Evolutionary conservation across 768 basidiomycete genomes (phyloP).

Genomic region (Kondoa subrosea): DNA sequence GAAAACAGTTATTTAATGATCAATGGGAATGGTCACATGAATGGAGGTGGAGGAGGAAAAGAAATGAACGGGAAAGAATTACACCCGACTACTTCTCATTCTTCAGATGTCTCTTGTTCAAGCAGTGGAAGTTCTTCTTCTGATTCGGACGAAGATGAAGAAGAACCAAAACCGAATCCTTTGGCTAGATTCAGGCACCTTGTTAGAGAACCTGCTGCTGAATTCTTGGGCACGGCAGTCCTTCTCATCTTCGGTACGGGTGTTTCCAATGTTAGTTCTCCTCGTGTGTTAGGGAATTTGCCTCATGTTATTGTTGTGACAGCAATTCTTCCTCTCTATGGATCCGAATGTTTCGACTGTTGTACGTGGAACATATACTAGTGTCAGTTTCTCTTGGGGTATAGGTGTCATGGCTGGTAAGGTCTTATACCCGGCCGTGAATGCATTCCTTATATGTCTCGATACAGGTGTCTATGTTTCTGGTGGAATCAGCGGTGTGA

Average conservation of each 20-base stretch:
- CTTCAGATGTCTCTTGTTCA: too few relatives aligned
- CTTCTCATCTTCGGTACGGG: background rate
- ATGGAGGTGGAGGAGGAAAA: background rate
- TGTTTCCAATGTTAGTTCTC: too few relatives aligned
- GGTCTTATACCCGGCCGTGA: background rate
- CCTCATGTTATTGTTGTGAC: slow-evolving; percentile 9
- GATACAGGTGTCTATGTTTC: slow-evolving; percentile 16
- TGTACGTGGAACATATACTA: slow-evolving; percentile 9
- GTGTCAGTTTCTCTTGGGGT: slow-evolving; percentile 18
- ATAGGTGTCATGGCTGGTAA: slow-evolving; percentile 5
- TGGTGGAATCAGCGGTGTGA: slow-evolving; percentile 18
- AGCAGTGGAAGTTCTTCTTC: slow-evolving; percentile 3
- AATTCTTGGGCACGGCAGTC: slow-evolving; percentile 16
- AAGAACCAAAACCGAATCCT: slow-evolving; percentile 12
- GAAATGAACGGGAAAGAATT: background rate
- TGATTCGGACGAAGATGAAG: slow-evolving; percentile 8
- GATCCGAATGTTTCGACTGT: slow-evolving; percentile 10
- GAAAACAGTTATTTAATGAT: background rate
- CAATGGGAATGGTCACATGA: background rate
- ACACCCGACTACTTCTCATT: background rate
- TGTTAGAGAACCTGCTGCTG: slow-evolving; percentile 16
- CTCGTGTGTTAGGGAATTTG: slow-evolving; percentile 1
- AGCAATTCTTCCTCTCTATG: slow-evolving; percentile 17
- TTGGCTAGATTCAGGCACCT: slow-evolving; percentile 15
- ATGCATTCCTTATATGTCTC: slow-evolving; percentile 7